Evolutionary conservation across 352 stramenopile genomes (phyloP).

Genomic region (Phytophthora rubi): DNA sequence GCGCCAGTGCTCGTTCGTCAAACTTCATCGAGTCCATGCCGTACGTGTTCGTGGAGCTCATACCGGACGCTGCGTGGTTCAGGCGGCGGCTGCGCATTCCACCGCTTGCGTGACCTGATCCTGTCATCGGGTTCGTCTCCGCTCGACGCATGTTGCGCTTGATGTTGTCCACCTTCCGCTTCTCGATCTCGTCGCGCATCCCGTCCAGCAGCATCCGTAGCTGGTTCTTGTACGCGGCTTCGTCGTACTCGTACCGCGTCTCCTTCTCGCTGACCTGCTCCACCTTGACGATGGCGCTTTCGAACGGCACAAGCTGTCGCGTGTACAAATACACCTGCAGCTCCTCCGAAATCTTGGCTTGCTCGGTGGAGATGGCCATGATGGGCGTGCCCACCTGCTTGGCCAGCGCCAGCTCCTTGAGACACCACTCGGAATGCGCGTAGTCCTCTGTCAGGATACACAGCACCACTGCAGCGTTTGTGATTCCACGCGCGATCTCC

Average conservation of each 20-base stretch:
- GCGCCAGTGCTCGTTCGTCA: conserved; percentile 44
- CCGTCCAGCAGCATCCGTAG: conserved; percentile 76
- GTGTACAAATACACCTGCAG: conserved; percentile 88
- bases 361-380: conserved; percentile 78
- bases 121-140: conserved; percentile 39
- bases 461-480: conserved; percentile 70
- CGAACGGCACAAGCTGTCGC: conserved; percentile 81
- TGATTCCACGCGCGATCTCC: conserved; percentile 79
- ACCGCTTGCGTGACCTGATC: conserved; percentile 19
- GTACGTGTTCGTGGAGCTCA: conserved; percentile 37
- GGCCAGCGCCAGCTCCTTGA: conserved; percentile 81
- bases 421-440: conserved; percentile 75
- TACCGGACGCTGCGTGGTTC: conserved; percentile 35
- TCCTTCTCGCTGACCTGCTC: conserved; percentile 48
- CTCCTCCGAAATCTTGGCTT: conserved; percentile 78
- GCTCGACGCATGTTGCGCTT: conserved; percentile 58
- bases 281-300: conserved; percentile 63
- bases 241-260: conserved; percentile 72
- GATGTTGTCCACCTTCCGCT: conserved; percentile 72
- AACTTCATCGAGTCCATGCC: conserved; percentile 54
- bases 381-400: conserved; percentile 85
- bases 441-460: conserved; percentile 86
- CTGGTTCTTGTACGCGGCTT: conserved; percentile 73
- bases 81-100: conserved; percentile 27
- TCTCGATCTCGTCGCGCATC: conserved; percentile 85